Evolutionary conservation across 164 flowering plant genomes (phyloP), one percentile per base, ranked within the genome.

Genomic region (Akebia trifoliata): DNA sequence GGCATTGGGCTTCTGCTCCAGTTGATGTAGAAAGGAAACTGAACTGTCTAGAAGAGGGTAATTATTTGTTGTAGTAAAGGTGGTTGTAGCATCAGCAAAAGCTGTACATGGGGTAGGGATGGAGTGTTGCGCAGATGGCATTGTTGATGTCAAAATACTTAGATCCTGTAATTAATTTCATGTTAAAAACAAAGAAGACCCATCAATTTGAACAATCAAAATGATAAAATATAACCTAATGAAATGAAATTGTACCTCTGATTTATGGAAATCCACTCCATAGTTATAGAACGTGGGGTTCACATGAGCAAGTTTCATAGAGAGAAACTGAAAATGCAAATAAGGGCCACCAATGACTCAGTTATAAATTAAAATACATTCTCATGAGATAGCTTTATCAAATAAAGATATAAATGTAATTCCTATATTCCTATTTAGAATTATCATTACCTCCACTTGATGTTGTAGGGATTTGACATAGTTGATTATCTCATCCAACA

Each of bases 401-500:
- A 6, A 15, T 9, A 21, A 38, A 10, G 45, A 28, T 37, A 37
- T 38, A 7, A 2, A 21, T 11, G 29, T 11, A 21, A 53, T 24
- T 8, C 21, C 2, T 15, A 7, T 2, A 4, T 5, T 30, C 0
- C 9, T 5, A 3, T 36, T 22, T 2, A 11, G 24, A 29, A 12
- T 3, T 26, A 22, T 54, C 25, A 5, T 63, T 69, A 88, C 96
- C 93, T 88, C 96, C 0, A 88, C 92, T 84, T 88, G 90, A 69
- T 75, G 67, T 63, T 85, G 88, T n/a, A 87, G 72, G 67, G 88
- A 87, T 56, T 85, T 85, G 26, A 87, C 90, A 75, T 87, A 87
- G 48, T 83, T 85, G 67, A 87, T 87, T 9, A 87, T 87, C 29
- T 83, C 90, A 70, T 88, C 96, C 78, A 88, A 69, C 84, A 85